These are phyloP conservation scores for Yamadazyma laniorum DNA, from an alignment of 805 yeast species.

Conservation along the genomic window DNA sequence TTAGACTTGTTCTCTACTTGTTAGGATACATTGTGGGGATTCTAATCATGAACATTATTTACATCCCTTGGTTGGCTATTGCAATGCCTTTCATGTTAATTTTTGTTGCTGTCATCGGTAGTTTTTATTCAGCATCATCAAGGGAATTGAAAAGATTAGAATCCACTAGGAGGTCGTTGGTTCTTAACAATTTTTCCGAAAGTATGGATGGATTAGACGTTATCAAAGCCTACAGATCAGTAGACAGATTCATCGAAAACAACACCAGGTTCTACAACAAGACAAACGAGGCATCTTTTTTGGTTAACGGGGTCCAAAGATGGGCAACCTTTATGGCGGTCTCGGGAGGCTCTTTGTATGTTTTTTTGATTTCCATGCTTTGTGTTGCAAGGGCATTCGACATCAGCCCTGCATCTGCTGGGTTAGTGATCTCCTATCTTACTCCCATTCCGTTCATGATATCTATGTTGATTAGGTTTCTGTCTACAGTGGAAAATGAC, in stretches of 20 bases:
- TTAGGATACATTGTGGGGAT: conserved; percentile 58
- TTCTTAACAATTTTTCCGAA: conserved; percentile 36
- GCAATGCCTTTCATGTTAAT: conserved; percentile 30
- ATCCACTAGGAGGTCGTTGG: conserved; percentile 36
- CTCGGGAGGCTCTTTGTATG: conserved; percentile 12
- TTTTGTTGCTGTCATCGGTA: conserved; percentile 22
- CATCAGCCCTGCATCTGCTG: conserved; percentile 34
- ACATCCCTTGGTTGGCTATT: conserved; percentile 40
- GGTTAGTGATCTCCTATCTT: conserved; percentile 34
- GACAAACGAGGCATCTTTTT: conserved; percentile 34
- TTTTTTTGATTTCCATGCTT: conserved; percentile 27
- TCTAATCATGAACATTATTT: conserved; percentile 30
- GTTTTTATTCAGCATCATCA: conserved; percentile 35
- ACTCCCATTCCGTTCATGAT: conserved; percentile 32
- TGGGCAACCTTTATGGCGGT: conserved; percentile 31
- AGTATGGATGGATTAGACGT: conserved; percentile 34
- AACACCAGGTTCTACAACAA: conserved; percentile 24
- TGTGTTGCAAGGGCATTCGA: conserved; percentile 32
- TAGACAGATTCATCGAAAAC: conserved; percentile 22
- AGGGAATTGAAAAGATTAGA: conserved; percentile 40
- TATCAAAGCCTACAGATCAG: conserved; percentile 31
- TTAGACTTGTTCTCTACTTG: conserved; percentile 57
- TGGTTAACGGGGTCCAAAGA: conserved; percentile 36
- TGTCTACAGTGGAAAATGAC: conserved; percentile 37
- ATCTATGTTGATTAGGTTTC: conserved; percentile 27